phyloP scores from a whole-genome alignment of 257 asterid species.

The Nicotiana otophora region DNA sequence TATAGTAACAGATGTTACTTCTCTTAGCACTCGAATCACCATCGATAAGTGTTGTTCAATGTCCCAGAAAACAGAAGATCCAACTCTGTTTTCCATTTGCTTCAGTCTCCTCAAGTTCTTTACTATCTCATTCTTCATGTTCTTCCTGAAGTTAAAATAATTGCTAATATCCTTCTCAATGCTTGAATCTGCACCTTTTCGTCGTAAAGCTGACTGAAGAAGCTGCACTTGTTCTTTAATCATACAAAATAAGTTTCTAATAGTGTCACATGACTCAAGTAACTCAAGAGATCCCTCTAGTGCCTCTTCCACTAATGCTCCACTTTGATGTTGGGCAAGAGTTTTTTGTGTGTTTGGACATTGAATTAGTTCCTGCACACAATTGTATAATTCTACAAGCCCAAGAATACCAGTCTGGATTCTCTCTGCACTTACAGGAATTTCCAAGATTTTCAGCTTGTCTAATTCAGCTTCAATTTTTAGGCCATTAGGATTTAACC shows the following conservation, averaged over 20 bases:
- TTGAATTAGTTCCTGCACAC: constrained; percentile 22
- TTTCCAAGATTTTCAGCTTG: constrained; percentile 33
- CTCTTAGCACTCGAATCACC: constrained; percentile 22
- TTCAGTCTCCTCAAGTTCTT: constrained; percentile 46
- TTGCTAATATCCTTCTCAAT: constrained; percentile 28
- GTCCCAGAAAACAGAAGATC: constrained; percentile 4
- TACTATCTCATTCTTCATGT: constrained; percentile 39
- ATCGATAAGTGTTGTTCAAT: constrained; percentile 9
- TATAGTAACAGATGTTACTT: constrained; percentile 26
- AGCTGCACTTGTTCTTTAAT: constrained; percentile 38
- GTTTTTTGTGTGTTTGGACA: constrained; percentile 22
- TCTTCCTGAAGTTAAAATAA: constrained; percentile 38
- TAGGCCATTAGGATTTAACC: constrained; percentile 42
- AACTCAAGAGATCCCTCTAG: constrained; percentile 44
- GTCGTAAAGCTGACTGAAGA: constrained; percentile 63
- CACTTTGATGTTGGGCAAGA: constrained; percentile 30
- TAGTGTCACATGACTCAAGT: constrained; percentile 51
- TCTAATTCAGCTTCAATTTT: constrained; percentile 38
- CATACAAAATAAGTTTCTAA: constrained; percentile 33
- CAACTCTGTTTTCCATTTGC: constrained; percentile 31
- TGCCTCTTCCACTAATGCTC: constrained; percentile 27
- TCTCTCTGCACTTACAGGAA: constrained; percentile 16
- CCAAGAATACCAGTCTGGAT: constrained; percentile 28
- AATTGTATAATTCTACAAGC: constrained; percentile 24
- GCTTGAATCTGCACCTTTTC: constrained; percentile 45